Conservation (phyloP, 345 rosid species). For the Viola odorata region DNA sequence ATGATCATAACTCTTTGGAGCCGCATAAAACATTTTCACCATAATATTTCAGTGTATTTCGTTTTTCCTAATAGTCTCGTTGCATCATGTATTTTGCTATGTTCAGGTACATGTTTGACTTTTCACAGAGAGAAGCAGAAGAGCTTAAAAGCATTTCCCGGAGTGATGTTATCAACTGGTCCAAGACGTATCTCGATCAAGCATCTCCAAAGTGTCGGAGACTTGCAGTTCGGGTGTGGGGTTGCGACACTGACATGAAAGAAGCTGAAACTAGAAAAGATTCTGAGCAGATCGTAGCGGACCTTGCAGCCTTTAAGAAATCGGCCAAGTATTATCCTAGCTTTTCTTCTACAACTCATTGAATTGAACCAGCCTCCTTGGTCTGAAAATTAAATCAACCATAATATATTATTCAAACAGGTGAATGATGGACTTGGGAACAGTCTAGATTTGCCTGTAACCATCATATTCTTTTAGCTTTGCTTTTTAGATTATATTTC, state of each 20-base stretch:
- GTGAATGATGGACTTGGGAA: too few species aligned
- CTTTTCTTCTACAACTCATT: conserved; percentile 20
- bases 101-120: conserved; percentile 79
- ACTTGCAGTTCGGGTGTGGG: conserved; percentile 83
- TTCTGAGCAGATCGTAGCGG: conserved; percentile 39
- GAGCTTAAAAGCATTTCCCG: conserved; percentile 53
- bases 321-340: conserved; percentile 62
- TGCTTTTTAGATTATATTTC: too few species aligned
- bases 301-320: conserved; percentile 48
- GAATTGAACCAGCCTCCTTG: too few species aligned
- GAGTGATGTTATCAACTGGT: conserved; percentile 63
- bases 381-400: too few species aligned
- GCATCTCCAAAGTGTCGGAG: conserved; percentile 72
- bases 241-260: conserved; percentile 59
- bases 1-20: background rate
- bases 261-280: conserved; percentile 33
- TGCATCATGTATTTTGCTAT: background rate
- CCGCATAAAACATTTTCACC: background rate
- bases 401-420: too few species aligned
- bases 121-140: conserved; percentile 66
- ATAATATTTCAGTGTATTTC: background rate
- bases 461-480: too few species aligned
- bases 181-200: conserved; percentile 51
- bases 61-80: background rate
- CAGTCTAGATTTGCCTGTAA: too few species aligned